A percentile compares a stretch with the other conserved stretches of the same genome.
These are phyloP conservation scores for Potentilla sterilis DNA, from an alignment of 306 rosid species.

Conservation along the genomic window DNA sequence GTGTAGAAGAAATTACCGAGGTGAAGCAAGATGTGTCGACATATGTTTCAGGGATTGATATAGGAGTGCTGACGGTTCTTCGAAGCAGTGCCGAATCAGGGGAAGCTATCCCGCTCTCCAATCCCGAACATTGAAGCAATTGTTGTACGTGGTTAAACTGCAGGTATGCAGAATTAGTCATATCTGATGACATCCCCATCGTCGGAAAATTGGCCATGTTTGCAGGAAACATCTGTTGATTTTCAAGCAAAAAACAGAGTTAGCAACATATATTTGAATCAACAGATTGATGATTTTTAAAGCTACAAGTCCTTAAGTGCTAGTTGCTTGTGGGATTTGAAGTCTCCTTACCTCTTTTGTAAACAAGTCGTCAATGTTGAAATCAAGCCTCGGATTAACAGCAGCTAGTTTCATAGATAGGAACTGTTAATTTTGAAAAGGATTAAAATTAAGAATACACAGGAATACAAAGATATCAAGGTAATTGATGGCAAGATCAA, in stretches of 20 bases:
- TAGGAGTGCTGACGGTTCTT: constrained; percentile 57
- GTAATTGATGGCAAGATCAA: constrained; percentile 6
- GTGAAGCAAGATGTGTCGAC: constrained; percentile 58
- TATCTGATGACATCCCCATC: constrained; percentile 53
- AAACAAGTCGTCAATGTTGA: constrained; percentile 78
- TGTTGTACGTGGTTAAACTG: constrained; percentile 65
- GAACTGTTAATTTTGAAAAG: constrained; percentile 53
- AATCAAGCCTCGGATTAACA: constrained; percentile 80
- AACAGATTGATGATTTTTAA: neutral
- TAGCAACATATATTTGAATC: constrained; percentile 5
- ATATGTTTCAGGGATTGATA: constrained; percentile 61
- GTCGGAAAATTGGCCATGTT: constrained; percentile 48
- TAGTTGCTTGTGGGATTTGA: neutral
- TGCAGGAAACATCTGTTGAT: constrained; percentile 58
- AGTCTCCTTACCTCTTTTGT: constrained; percentile 57
- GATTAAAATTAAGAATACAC: constrained; percentile 7
- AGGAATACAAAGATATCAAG: neutral
- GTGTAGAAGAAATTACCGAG: constrained; percentile 40
- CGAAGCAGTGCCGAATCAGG: constrained; percentile 47
- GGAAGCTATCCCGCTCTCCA: constrained; percentile 51
- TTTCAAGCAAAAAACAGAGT: constrained; percentile 23
- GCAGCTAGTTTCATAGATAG: constrained; percentile 95
- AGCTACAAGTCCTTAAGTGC: neutral
- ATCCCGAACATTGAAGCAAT: constrained; percentile 53
- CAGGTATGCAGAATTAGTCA: constrained; percentile 47